Evolutionary conservation across 2,329 filamentous ascomycete species (phyloP), one percentile per base, ranked within the genome.

Genomic region (Aureobasidium pullulans): DNA sequence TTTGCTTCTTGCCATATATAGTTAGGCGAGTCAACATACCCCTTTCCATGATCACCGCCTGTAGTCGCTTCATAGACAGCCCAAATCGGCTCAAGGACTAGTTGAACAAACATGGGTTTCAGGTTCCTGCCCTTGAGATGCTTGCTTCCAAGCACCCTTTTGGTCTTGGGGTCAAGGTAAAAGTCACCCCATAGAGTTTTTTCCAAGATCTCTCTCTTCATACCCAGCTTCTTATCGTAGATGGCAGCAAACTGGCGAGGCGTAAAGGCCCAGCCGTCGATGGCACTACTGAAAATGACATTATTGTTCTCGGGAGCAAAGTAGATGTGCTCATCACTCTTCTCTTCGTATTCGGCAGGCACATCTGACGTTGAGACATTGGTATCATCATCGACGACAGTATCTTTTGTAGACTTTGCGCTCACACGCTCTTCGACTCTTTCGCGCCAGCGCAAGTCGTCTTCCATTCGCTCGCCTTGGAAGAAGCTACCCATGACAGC

Each of bases 181-280:
- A 89, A 99, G 71, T 91, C 93, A 47, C 94, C 94, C 94, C 94
- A 99, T 0, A 99, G 80, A 0, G 96, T 90, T 70, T 94, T 96
- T 73, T 99, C 92, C 70, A 99, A 82, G 0, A 89, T 76, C 29
- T 84, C 85, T 48, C 92, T 83, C 75, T 96, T 97, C 73, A 97
- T 95, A 13, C 94, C 93, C 6, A 99, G 82, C 73, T 99, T 99
- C 78, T 92, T 96, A 75, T 97, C 93, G 70, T 97, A 99, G 31
- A 97, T 77, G 39, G 84, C 84, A 16, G 94, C 92, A 71, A 99
- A 99, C 68, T 99, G 94, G 53, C 91, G 84, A 52, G 96, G 87
- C 0, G 94, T 99, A 68, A 99, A 99, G 2, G 94, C 94, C 94
- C 94, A 99, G n/a, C 94, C 94, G 70, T 99, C 94, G 60, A 96